Conservation (phyloP, 2,329 filamentous ascomycete genomes). For the Pyrenochaeta sp. region DNA sequence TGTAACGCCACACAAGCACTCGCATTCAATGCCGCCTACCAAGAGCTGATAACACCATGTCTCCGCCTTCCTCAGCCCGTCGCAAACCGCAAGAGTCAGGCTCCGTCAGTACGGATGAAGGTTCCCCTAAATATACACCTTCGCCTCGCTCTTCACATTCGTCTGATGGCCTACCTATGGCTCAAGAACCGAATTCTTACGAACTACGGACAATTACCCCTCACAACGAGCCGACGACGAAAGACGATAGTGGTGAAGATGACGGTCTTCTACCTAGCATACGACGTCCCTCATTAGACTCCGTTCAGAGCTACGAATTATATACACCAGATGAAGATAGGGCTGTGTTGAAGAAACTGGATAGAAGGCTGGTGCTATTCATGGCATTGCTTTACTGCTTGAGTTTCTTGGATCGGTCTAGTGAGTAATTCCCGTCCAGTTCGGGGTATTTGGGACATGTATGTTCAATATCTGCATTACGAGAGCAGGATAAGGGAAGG, state of each 20-base stretch:
- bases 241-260: constrained; percentile 32
- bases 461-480: constrained; percentile 34
- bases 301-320: constrained; percentile 58
- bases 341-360: constrained; percentile 76
- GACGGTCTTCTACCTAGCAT: constrained; percentile 30
- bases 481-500: not conserved
- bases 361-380: constrained; percentile 79
- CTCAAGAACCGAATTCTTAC: constrained; percentile 30
- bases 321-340: constrained; percentile 76
- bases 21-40: not conserved
- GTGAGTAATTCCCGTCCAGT: constrained; percentile 56
- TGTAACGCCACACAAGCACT: not conserved
- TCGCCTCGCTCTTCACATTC: constrained; percentile 30
- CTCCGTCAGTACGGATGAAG: constrained; percentile 33
- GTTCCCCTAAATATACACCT: constrained; percentile 31
- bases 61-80: constrained; percentile 15
- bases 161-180: constrained; percentile 15
- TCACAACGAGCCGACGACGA: constrained; percentile 15
- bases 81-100: constrained; percentile 21
- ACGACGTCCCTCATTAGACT: constrained; percentile 33
- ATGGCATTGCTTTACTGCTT: constrained; percentile 84
- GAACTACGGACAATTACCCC: constrained; percentile 34
- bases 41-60: constrained; percentile 18
- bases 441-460: constrained; percentile 1
- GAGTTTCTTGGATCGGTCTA: constrained; percentile 85